A percentile compares a stretch with the other conserved stretches of the same genome.
These are phyloP conservation scores for Fusarium nurragi DNA, from an alignment of 2,329 filamentous ascomycete genomes.

Conservation along the genomic window DNA sequence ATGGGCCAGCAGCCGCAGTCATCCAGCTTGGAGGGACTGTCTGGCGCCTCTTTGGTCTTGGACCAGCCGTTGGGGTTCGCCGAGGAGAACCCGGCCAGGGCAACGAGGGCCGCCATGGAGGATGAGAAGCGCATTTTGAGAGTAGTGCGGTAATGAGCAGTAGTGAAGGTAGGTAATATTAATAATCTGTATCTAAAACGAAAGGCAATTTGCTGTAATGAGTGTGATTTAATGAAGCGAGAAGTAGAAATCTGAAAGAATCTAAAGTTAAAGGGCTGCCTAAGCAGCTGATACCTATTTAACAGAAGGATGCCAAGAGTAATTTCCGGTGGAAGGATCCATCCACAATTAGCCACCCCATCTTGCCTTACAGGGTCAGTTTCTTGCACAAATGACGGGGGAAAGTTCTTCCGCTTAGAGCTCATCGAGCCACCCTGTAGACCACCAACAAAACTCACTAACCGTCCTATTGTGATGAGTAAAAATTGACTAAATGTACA, in stretches of 20 bases:
- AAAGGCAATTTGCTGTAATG: background rate
- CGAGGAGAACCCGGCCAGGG: conserved; percentile 14
- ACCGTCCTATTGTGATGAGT: too few species aligned
- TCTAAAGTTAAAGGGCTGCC: background rate
- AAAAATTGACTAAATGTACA: too few species aligned
- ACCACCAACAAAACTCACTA: background rate
- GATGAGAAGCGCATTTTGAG: conserved; percentile 18
- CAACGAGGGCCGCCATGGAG: conserved; percentile 5
- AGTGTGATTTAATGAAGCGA: background rate
- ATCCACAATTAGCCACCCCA: background rate
- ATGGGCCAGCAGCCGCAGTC: conserved; percentile 39
- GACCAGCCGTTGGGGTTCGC: conserved; percentile 36
- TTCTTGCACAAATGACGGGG: background rate
- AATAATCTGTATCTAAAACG: background rate
- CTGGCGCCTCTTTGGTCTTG: conserved; percentile 23
- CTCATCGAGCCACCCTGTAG: too few species aligned
- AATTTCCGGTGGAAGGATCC: background rate
- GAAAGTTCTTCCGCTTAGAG: background rate
- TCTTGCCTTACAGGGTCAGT: background rate
- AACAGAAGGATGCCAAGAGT: background rate
- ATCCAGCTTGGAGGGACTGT: conserved; percentile 35
- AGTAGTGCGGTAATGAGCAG: background rate
- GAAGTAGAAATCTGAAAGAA: background rate
- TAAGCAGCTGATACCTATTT: background rate
- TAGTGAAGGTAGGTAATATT: background rate